A percentile compares a stretch with the other conserved stretches of the same genome.
Evolutionary conservation across 2,329 filamentous ascomycete genomes (phyloP).

Genomic region (Huntiella moniliformis): DNA sequence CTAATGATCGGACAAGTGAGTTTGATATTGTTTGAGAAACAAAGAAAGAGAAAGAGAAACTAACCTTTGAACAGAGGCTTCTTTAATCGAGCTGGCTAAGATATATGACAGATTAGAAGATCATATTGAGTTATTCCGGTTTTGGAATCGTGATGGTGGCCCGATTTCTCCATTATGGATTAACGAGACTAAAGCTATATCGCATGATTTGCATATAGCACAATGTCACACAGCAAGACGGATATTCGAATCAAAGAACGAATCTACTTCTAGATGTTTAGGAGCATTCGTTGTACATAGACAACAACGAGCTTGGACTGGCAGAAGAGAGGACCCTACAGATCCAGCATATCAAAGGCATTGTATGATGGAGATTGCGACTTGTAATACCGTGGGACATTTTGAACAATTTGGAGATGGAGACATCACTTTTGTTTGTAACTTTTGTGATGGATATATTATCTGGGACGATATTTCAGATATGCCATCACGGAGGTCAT

Average conservation of each 20-base stretch:
- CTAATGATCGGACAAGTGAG: slow-evolving; percentile 25
- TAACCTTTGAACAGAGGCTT: slow-evolving; percentile 24
- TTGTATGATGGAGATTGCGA: slow-evolving; percentile 29
- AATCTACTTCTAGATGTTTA: slow-evolving; percentile 30
- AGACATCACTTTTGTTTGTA: slow-evolving; percentile 39
- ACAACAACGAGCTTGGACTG: slow-evolving; percentile 21
- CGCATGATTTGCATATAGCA: slow-evolving; percentile 34
- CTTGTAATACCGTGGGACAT: slow-evolving; percentile 33
- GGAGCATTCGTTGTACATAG: slow-evolving; percentile 37
- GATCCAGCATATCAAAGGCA: slow-evolving; percentile 21
- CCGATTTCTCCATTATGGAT: slow-evolving; percentile 38
- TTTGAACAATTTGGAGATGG: slow-evolving; percentile 36
- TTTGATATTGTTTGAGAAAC: neutral
- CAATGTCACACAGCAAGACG: slow-evolving; percentile 38
- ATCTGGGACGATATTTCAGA: slow-evolving; percentile 37
- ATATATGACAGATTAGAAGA: slow-evolving; percentile 27
- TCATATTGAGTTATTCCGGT: slow-evolving; percentile 31
- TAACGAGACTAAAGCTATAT: slow-evolving; percentile 30
- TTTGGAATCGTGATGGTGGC: slow-evolving; percentile 35
- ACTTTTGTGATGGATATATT: slow-evolving; percentile 42
- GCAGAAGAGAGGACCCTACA: slow-evolving; percentile 11
- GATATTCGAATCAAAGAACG: slow-evolving; percentile 33
- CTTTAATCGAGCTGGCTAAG: slow-evolving; percentile 29
- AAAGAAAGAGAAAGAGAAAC: too few species aligned
- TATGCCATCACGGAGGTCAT: slow-evolving; percentile 25